Base-by-base conservation (phyloP, 2,329 filamentous ascomycete genomes). In the Diaporthe nobilis region DNA sequence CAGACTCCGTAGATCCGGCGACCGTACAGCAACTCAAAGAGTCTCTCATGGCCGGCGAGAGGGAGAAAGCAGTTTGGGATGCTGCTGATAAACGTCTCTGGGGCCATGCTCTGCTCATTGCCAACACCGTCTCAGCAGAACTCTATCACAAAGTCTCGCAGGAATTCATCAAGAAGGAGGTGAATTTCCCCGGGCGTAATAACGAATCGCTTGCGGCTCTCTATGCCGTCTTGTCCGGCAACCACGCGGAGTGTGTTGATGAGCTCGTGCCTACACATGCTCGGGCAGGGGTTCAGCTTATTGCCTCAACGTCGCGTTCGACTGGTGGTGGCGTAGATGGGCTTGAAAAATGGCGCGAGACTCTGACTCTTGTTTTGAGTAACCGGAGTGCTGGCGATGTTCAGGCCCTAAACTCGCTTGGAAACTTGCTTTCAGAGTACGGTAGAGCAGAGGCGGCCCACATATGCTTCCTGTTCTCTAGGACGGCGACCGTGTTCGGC, bases 41-140 rank as follows among this genome's bases (percentile, higher is more conserved):
- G 61, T 88, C 92, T 80, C 89, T 99, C 6, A 88, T 98, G 12
- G 87, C 91, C 73, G 97, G 97, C 13, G 93, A 98, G 63, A 91
- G 95, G 31, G 95, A 98, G 81, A 95, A 96, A 79, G 97, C 97
- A 7, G 94, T 97, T 0, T 98, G 96, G 96, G 89, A 94, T 78
- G 96, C 97, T 6, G 96, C 95, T 44, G 97, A 99, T 83, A 95
- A 96, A 83, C 92, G 96, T 67, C 87, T 99, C 3, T 99, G 97
- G 97, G 97, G 95, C 2, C 97, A 99, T 83, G 97, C 97, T 4
- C 94, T 99, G 90, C 88, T 99, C 28, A 93, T 99, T 49, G 94
- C 97, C 1, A 90, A 92, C 77, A 92, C 92, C 0, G 83, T 98
- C 85, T 97, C 95, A 1, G 88, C 94, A 65, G 94, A 95, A 31